These are phyloP conservation scores for Trichoderma arundinaceum DNA, from an alignment of 2,329 filamentous ascomycete species.

Conservation along the genomic window DNA sequence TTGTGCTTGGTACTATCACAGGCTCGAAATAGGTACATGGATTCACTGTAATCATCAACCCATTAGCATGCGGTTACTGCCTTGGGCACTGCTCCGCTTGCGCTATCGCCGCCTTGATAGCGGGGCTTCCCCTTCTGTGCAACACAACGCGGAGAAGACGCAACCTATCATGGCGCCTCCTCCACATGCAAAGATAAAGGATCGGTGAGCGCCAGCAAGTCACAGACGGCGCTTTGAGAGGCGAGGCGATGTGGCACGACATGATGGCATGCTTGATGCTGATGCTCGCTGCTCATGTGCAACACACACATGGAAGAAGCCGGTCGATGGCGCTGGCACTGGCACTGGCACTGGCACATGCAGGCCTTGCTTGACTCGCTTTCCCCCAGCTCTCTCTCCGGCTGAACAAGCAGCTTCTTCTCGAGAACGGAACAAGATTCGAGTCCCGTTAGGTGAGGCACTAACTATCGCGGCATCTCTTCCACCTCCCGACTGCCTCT, in stretches of 20 bases:
- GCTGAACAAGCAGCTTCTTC: not conserved
- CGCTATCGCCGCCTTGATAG: conserved; percentile 20
- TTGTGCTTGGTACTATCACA: no score
- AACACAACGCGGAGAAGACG: conserved; percentile 9
- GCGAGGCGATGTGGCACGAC: conserved; percentile 2
- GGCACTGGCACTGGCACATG: no score
- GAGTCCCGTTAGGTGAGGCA: not conserved
- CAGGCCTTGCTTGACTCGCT: no score
- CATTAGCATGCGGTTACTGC: no score
- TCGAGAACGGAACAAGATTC: not conserved
- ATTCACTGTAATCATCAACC: no score
- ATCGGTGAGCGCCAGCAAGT: conserved; percentile 26
- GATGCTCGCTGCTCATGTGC: not conserved
- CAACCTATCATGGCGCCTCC: not conserved
- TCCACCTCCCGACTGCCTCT: not conserved
- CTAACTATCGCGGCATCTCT: conserved; percentile 18
- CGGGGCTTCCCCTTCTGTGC: conserved; percentile 24
- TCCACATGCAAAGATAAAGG: conserved; percentile 29
- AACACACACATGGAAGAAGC: no score
- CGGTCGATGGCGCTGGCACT: no score
- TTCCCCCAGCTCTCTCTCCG: not conserved
- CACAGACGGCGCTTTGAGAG: not conserved
- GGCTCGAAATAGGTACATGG: no score
- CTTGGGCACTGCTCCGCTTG: not conserved
- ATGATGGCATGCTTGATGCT: not conserved